phyloP scores from a whole-genome alignment of 139 green algal genomes.

The Picochlorum sp. region DNA sequence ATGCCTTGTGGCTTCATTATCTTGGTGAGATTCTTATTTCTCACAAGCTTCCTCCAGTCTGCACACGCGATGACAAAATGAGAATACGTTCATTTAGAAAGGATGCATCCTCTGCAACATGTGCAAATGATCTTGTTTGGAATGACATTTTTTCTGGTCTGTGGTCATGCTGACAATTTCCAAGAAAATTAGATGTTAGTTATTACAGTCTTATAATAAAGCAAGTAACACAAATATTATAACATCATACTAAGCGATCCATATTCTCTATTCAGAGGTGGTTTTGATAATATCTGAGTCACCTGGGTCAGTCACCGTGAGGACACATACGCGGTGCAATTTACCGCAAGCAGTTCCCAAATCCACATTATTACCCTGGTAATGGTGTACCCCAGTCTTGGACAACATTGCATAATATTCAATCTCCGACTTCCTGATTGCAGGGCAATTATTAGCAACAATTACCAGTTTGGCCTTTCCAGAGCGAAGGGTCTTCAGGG shows the following conservation, averaged over 20 bases:
- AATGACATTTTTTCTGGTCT: constrained; percentile 55
- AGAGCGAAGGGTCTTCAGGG: constrained; percentile 87
- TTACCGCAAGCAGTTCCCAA: constrained; percentile 97
- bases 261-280: constrained; percentile 17
- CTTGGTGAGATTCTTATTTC: constrained; percentile 68
- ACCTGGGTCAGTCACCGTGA: constrained; percentile 95
- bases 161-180: not conserved
- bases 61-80: constrained; percentile 25
- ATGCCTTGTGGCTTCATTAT: constrained; percentile 89
- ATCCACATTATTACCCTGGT: constrained; percentile 97
- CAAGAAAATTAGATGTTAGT: too few relatives aligned
- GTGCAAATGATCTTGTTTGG: constrained; percentile 40
- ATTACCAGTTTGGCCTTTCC: constrained; percentile 98
- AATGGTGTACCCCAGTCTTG: constrained; percentile 98
- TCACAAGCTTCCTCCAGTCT: constrained; percentile 44
- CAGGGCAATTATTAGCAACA: constrained; percentile 93
- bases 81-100: constrained; percentile 44
- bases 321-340: constrained; percentile 81
- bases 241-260: too few relatives aligned
- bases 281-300: constrained; percentile 91
- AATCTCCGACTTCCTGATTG: constrained; percentile 93
- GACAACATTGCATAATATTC: constrained; percentile 99
- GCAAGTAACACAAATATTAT: too few relatives aligned
- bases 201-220: too few relatives aligned
- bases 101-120: constrained; percentile 24